phyloP scores from a whole-genome alignment of 2,329 filamentous ascomycete species.

The Stagonosporopsis cucurbitacearum region DNA sequence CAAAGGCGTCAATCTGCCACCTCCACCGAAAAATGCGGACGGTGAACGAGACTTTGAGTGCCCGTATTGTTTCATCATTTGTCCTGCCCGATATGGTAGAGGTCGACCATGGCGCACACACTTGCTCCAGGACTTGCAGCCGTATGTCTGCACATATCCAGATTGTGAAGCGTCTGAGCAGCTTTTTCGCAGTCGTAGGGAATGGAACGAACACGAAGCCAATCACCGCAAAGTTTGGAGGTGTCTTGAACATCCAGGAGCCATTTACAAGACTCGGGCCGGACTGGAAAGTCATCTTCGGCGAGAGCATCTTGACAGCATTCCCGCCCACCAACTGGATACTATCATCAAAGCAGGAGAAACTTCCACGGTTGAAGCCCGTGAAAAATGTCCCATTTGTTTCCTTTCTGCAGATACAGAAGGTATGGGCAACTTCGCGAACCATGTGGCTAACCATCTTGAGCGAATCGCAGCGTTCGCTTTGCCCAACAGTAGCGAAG shows the following conservation, averaged over 20 bases:
- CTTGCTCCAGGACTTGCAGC: conserved; percentile 47
- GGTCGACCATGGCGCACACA: conserved; percentile 46
- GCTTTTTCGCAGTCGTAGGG: conserved; percentile 46
- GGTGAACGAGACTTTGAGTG: conserved; percentile 48
- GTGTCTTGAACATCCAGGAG: conserved; percentile 43
- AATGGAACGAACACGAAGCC: conserved; percentile 49
- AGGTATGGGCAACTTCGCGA: conserved; percentile 36
- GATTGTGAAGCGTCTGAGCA: conserved; percentile 35
- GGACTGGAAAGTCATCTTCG: conserved; percentile 43
- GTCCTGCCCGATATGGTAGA: conserved; percentile 45
- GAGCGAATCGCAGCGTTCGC: conserved; percentile 46
- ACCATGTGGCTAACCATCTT: conserved; percentile 48
- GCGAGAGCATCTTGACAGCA: conserved; percentile 35
- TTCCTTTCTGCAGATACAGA: conserved; percentile 30
- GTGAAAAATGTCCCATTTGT: conserved; percentile 44
- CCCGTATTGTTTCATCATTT: conserved; percentile 49
- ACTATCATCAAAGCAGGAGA: conserved; percentile 44
- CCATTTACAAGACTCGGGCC: conserved; percentile 33
- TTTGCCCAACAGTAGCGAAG: conserved; percentile 37
- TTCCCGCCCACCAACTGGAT: conserved; percentile 37
- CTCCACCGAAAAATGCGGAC: conserved; percentile 41
- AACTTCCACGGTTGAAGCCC: conserved; percentile 41
- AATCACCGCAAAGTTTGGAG: conserved; percentile 47
- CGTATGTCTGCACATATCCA: conserved; percentile 46
- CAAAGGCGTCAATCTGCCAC: conserved; percentile 41